Evolutionary conservation across 345 rosid species (phyloP).

Genomic region (Trapa bicornis): DNA sequence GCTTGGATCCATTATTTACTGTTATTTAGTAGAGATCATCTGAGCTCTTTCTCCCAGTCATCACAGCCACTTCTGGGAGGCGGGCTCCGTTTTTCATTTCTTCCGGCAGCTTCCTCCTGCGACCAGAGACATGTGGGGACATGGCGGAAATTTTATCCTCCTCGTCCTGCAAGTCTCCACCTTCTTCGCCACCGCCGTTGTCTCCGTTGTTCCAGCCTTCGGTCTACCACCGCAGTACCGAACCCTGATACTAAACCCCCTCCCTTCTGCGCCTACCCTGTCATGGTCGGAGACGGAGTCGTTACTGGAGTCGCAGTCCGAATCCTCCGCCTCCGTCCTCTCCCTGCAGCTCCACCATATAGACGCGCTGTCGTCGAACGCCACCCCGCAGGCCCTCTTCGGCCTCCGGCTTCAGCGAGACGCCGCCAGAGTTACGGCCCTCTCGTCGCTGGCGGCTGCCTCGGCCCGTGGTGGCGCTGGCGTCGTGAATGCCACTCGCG

Average conservation of each 20-base stretch:
- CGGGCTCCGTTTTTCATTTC: neutral
- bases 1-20: no score
- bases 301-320: neutral
- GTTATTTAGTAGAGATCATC: no score
- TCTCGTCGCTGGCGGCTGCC: slow-evolving; percentile 26
- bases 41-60: neutral
- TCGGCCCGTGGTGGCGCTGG: slow-evolving; percentile 11
- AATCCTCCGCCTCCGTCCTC: neutral
- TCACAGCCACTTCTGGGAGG: neutral
- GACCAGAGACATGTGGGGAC: neutral
- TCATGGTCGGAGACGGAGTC: slow-evolving; percentile 29
- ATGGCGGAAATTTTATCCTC: neutral
- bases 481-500: slow-evolving; percentile 19
- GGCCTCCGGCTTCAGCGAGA: slow-evolving; percentile 60
- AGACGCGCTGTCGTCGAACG: slow-evolving; percentile 47
- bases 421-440: slow-evolving; percentile 44
- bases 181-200: slow-evolving; percentile 13
- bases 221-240: slow-evolving; percentile 13
- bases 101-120: slow-evolving; percentile 4
- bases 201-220: slow-evolving; percentile 20
- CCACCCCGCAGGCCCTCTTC: slow-evolving; percentile 53
- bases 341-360: slow-evolving; percentile 40
- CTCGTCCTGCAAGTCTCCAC: neutral
- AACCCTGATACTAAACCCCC: slow-evolving; percentile 16
- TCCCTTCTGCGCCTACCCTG: slow-evolving; percentile 19